These are phyloP conservation scores for Sporothrix inflata DNA, from an alignment of 2,329 filamentous ascomycete genomes.

Conservation along the genomic window DNA sequence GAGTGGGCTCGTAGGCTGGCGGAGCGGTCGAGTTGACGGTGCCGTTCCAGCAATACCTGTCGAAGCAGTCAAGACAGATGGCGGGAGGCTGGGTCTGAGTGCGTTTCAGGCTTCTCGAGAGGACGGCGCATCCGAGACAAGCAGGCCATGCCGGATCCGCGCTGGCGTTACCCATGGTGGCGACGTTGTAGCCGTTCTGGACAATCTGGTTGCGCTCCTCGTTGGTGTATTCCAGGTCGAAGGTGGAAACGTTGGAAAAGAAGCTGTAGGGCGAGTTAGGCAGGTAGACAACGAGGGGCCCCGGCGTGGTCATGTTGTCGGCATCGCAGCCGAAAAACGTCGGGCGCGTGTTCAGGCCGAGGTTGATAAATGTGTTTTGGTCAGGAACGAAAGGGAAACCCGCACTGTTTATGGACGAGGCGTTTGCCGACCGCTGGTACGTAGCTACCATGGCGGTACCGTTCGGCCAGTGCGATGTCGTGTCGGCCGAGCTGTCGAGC, in stretches of 20 bases:
- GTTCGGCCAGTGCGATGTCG: slow-evolving; percentile 10
- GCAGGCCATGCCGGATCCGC: not conserved
- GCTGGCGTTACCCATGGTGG: slow-evolving; percentile 2
- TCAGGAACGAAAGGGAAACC: not conserved
- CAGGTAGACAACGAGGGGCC: not conserved
- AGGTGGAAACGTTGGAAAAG: not conserved
- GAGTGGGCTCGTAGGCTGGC: not conserved
- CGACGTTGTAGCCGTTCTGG: slow-evolving; percentile 13
- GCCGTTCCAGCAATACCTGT: not conserved
- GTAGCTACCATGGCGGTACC: slow-evolving; percentile 9
- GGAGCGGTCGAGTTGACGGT: not conserved
- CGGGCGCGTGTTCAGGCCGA: not conserved
- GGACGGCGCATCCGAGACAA: not conserved
- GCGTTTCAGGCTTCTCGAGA: not conserved
- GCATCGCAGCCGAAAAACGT: not conserved
- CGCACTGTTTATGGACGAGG: not conserved
- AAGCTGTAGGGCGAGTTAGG: slow-evolving; percentile 3
- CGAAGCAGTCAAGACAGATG: not conserved
- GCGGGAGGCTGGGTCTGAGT: not conserved
- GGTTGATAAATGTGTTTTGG: slow-evolving; percentile 7
- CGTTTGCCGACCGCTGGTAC: not conserved
- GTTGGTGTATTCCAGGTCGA: not conserved
- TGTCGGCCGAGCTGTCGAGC: slow-evolving; percentile 5
- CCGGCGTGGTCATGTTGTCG: not conserved
- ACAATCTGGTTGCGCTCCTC: slow-evolving; percentile 5